phyloP scores from a whole-genome alignment of 371 early-diverging fungal species.

The Umbelopsis sp. region DNA sequence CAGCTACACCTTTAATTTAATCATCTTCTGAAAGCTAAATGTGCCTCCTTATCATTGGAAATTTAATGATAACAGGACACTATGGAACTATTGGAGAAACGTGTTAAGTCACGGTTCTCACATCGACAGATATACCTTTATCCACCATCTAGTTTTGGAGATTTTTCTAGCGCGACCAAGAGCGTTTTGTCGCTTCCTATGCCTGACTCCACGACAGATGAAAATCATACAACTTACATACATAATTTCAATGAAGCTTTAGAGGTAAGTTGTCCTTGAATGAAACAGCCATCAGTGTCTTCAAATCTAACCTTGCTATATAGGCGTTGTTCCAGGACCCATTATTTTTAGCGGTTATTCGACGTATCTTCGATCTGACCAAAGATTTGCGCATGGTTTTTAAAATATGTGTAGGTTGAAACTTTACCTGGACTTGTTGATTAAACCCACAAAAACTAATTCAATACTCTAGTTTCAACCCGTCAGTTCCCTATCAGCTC shows the following conservation, averaged over 20 bases:
- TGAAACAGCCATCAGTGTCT: too few relatives aligned
- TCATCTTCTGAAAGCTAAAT: too few relatives aligned
- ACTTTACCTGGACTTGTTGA: not conserved
- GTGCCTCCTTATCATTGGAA: too few relatives aligned
- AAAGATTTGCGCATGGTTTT: slow-evolving; percentile 65
- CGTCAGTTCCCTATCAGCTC: slow-evolving; percentile 44
- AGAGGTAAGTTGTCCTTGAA: slow-evolving; percentile 21
- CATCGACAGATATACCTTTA: slow-evolving; percentile 80
- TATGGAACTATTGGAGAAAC: slow-evolving; percentile 85
- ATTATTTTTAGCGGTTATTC: slow-evolving; percentile 47
- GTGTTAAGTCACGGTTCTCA: slow-evolving; percentile 94
- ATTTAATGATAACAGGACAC: slow-evolving; percentile 60
- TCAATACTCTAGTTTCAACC: slow-evolving; percentile 55
- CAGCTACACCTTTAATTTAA: too few relatives aligned
- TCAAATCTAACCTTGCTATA: not conserved
- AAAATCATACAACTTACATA: slow-evolving; percentile 22
- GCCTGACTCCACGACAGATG: slow-evolving; percentile 21
- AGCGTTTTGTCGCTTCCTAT: slow-evolving; percentile 39
- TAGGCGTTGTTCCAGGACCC: slow-evolving; percentile 56
- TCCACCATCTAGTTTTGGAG: slow-evolving; percentile 57
- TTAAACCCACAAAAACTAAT: not conserved
- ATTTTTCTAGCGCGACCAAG: slow-evolving; percentile 60
- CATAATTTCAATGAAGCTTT: slow-evolving; percentile 40
- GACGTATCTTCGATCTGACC: slow-evolving; percentile 63
- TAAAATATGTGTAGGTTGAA: slow-evolving; percentile 59